These are phyloP conservation scores for Phanerochaete carnosa DNA, from an alignment of 768 basidiomycete genomes.

Conservation along the genomic window DNA sequence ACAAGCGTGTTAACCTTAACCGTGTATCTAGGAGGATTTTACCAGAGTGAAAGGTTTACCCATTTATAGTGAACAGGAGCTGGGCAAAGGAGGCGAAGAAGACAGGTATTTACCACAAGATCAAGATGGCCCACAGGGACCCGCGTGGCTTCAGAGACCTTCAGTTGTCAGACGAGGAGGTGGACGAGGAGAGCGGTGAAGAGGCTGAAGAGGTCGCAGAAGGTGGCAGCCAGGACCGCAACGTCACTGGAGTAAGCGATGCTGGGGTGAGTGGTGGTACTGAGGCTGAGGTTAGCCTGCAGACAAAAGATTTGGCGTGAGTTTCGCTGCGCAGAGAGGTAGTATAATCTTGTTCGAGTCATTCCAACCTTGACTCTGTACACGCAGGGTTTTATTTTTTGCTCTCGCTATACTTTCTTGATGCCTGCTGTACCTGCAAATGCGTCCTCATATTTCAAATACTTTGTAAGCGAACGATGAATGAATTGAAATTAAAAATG, in stretches of 20 bases:
- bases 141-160: neutral
- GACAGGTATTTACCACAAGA: neutral
- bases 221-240: too few species aligned
- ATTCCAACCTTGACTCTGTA: neutral
- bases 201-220: too few species aligned
- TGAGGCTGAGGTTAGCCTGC: too few species aligned
- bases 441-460: too few species aligned
- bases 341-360: neutral
- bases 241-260: too few species aligned
- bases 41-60: neutral
- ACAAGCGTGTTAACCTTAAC: neutral
- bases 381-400: neutral
- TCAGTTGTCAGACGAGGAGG: too few species aligned
- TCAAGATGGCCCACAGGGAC: neutral
- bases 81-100: neutral
- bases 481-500: too few species aligned
- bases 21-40: neutral
- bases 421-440: too few species aligned
- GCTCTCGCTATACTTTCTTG: neutral
- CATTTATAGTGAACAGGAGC: neutral
- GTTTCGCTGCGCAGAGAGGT: neutral
- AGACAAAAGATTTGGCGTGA: neutral
- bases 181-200: too few species aligned
- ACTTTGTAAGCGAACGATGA: too few species aligned
- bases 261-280: too few species aligned